Evolutionary conservation across 495 filamentous ascomycete genomes (phyloP), one percentile per base, ranked within the genome.

Genomic region (Filosporella fistucella): DNA sequence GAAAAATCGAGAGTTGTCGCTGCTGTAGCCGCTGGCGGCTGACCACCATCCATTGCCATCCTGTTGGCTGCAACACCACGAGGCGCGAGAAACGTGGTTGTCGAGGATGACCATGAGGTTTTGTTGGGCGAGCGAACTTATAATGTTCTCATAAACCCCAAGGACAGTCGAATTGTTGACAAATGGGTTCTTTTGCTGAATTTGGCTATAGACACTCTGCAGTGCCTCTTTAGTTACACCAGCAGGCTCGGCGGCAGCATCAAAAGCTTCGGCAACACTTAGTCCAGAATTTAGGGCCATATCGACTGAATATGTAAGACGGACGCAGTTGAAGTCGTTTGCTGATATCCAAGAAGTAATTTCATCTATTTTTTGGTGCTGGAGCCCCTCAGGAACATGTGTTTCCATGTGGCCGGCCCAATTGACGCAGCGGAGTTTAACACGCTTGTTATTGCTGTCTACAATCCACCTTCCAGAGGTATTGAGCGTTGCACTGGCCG

Each of bases 21-120:
- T 20, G 56, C 62, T 70, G 62, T 74, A 75, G 3, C 65, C 66
- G 26, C 62, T 63, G 0, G 63, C 71, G 11, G 54, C 33, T 46
- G 70, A 68, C 71, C 72, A 77, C 73, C 73, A 77, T 23, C 73
- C 73, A 51, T 77, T 77, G 24, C 73, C 72, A 49, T 77, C 73
- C 13, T 58, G 63, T 22, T 72, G 54, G 53, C 64, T 60, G 55
- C 74, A 77, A 60, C 74, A 75, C 71, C 72, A 77, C 14, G 52
- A 58, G 0, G 71, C 72, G 44, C 64, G 64, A 55, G 66, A 70
- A 38, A 70, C 67, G 53, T 77, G 74, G 58, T 77, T 30, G n/a
- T 30, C 28, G 33, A 77, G 44, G 18, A 77, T 66, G 0, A 73
- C 75, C 56, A 72, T 59, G 35, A 77, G 51, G 17, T 59, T 59